Percentiles rank a stretch among this genome's conserved stretches.
These are phyloP conservation scores for Cerrena zonata DNA, from an alignment of 1,284 basidiomycete species.

Conservation along the genomic window DNA sequence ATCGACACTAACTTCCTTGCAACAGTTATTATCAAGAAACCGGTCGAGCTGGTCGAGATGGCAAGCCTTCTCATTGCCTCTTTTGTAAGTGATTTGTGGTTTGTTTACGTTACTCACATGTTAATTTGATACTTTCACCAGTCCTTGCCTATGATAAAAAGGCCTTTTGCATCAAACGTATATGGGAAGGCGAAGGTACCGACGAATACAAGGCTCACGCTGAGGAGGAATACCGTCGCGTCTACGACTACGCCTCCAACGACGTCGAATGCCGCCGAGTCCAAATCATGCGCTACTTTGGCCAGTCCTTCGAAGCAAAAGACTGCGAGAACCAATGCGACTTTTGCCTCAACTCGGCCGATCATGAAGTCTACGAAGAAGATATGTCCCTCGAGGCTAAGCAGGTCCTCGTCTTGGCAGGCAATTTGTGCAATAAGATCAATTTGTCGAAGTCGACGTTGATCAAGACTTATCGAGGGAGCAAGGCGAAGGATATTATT, in stretches of 20 bases:
- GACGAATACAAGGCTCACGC: conserved; percentile 55
- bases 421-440: conserved; percentile 30
- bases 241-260: conserved; percentile 76
- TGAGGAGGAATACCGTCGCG: conserved; percentile 48
- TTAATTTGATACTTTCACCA: no score
- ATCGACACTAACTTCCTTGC: conserved; percentile 5
- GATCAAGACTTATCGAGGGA: conserved; percentile 45
- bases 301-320: conserved; percentile 39
- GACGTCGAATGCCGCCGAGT: conserved; percentile 81
- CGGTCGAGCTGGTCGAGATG: conserved; percentile 79
- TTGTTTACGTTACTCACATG: no score
- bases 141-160: conserved; percentile 43
- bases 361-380: neutral
- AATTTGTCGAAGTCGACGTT: conserved; percentile 41
- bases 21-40: conserved; percentile 78
- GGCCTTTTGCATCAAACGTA: conserved; percentile 39
- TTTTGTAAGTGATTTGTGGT: conserved; percentile 42
- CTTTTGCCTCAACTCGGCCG: conserved; percentile 58
- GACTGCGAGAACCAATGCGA: conserved; percentile 66
- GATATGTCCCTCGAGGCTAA: neutral
- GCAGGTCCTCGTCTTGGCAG: neutral
- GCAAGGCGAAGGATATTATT: conserved; percentile 46
- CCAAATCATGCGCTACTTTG: conserved; percentile 73
- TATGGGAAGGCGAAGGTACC: conserved; percentile 36
- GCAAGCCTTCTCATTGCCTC: conserved; percentile 56